A percentile compares a stretch with the other conserved stretches of the same genome.
phyloP scores from a whole-genome alignment of 2,329 filamentous ascomycete species.

The Clonostachys chloroleuca region DNA sequence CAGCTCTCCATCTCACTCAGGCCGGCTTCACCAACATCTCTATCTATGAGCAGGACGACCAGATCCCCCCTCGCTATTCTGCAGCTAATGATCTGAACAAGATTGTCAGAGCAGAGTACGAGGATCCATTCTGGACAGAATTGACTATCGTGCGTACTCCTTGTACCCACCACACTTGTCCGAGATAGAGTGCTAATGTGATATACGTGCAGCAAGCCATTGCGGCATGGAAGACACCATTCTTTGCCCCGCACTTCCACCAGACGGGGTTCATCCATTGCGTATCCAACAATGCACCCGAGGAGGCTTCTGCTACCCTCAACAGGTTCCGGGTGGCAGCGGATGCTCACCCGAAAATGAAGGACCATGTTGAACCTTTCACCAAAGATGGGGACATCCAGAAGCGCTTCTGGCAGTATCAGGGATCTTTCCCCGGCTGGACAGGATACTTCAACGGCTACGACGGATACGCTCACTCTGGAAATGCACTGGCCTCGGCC shows the following conservation, averaged over 20 bases:
- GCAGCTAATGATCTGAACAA: conserved; percentile 57
- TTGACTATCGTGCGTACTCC: conserved; percentile 36
- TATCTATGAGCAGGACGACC: conserved; percentile 43
- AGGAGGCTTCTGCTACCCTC: conserved; percentile 39
- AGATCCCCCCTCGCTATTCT: conserved; percentile 22
- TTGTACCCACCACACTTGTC: not conserved
- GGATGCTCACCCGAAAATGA: too few relatives aligned
- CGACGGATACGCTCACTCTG: conserved; percentile 53
- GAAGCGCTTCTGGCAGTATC: conserved; percentile 24
- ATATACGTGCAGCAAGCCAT: conserved; percentile 32
- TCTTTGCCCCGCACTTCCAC: conserved; percentile 45
- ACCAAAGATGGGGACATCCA: conserved; percentile 31
- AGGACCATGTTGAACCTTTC: conserved; percentile 4
- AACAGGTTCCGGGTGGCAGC: conserved; percentile 12
- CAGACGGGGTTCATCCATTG: conserved; percentile 34
- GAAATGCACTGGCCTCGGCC: conserved; percentile 41
- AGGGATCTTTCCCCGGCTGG: conserved; percentile 45
- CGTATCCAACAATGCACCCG: conserved; percentile 36
- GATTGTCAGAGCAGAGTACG: conserved; percentile 54
- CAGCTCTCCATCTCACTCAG: conserved; percentile 41
- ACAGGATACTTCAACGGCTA: conserved; percentile 54
- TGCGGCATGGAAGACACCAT: conserved; percentile 37
- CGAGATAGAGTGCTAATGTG: not conserved
- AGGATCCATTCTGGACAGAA: conserved; percentile 49
- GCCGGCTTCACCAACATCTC: conserved; percentile 55